phyloP scores from a whole-genome alignment of 2,329 filamentous ascomycete species.

The Botrytis byssoidea region DNA sequence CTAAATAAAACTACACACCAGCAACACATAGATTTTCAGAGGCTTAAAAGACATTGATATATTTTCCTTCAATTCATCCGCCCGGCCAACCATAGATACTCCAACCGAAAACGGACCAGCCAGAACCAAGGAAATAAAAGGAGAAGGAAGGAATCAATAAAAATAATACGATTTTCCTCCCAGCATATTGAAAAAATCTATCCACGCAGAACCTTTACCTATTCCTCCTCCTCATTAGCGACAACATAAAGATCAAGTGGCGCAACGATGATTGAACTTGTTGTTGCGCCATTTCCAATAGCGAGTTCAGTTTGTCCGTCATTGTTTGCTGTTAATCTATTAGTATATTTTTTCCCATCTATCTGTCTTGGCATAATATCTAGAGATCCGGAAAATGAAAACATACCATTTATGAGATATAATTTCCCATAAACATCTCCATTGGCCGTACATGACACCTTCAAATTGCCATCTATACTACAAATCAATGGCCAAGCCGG shows the following conservation, averaged over 20 bases:
- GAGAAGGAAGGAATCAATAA: not conserved
- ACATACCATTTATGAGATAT: conserved; percentile 13
- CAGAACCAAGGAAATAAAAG: not conserved
- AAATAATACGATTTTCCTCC: not conserved
- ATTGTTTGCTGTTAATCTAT: not conserved
- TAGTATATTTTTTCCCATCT: not conserved
- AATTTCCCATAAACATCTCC: conserved; percentile 1
- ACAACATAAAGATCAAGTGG: conserved; percentile 5
- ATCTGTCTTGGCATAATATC: too few species aligned
- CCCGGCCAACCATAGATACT: not conserved
- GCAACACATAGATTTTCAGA: not conserved
- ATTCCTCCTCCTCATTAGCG: not conserved
- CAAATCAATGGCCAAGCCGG: conserved; percentile 12
- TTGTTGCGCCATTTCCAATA: conserved; percentile 12
- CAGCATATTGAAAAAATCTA: not conserved
- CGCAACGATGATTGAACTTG: not conserved
- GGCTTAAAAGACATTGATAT: not conserved
- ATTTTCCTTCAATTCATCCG: not conserved
- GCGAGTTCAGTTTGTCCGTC: conserved; percentile 4
- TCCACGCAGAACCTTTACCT: not conserved
- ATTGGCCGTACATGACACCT: not conserved
- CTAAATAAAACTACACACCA: not conserved
- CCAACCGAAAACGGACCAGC: not conserved
- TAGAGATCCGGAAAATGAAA: not conserved
- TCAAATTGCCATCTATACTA: not conserved